phyloP scores from a whole-genome alignment of 2,329 filamentous ascomycete species.

The Periconia sp. region DNA sequence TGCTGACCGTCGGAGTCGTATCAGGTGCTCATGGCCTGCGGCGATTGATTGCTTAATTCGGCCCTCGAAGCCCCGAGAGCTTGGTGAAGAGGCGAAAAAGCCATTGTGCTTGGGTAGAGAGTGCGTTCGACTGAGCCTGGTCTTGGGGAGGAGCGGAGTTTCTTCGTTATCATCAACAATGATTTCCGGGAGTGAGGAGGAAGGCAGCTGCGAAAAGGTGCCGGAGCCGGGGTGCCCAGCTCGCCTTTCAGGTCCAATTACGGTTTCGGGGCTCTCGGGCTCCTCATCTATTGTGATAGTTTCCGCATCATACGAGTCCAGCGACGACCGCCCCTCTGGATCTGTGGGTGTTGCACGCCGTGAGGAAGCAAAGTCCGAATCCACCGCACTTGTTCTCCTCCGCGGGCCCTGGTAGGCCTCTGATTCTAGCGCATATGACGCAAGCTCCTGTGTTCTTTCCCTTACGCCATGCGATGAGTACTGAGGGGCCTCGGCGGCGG shows the following conservation, averaged over 20 bases:
- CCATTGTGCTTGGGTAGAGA: neutral
- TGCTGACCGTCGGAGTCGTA: conserved; percentile 34
- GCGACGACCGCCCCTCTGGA: conserved; percentile 25
- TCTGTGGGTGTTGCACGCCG: conserved; percentile 20
- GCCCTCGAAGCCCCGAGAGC: neutral
- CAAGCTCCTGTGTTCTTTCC: conserved; percentile 84
- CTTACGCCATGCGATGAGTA: conserved; percentile 76
- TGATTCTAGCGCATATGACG: conserved; percentile 69
- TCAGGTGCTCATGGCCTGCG: conserved; percentile 22
- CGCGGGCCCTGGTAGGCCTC: conserved; percentile 33
- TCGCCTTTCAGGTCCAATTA: conserved; percentile 20
- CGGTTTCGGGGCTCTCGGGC: conserved; percentile 52
- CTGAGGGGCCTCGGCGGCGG: conserved; percentile 67
- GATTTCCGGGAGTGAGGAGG: conserved; percentile 21
- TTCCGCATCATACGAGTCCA: conserved; percentile 47
- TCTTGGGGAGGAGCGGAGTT: conserved; percentile 43
- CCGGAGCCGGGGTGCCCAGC: conserved; percentile 8
- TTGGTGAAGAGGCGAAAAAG: neutral
- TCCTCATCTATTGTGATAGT: conserved; percentile 66
- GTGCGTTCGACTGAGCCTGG: conserved; percentile 12
- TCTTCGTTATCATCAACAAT: conserved; percentile 35
- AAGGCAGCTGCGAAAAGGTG: conserved; percentile 10
- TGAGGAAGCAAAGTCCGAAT: conserved; percentile 22
- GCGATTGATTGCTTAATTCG: conserved; percentile 22
- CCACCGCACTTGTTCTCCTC: conserved; percentile 26